Evolutionary conservation across 176 grass and related monocot genomes (phyloP), one percentile per base, ranked within the genome.

Genomic region (Leersia perrieri): DNA sequence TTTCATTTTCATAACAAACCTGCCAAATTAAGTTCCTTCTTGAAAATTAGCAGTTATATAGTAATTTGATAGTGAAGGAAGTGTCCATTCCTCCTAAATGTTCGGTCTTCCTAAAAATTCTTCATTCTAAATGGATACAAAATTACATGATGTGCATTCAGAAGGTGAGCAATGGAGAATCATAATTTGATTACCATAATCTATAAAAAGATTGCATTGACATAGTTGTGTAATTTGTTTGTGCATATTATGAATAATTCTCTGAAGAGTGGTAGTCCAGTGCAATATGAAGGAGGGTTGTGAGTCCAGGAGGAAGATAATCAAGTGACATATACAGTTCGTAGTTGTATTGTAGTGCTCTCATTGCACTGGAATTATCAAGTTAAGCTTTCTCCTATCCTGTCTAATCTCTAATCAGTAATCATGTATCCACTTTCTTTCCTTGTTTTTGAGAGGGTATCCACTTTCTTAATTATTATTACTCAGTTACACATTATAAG

Each of bases 401-500:
- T 0, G 29, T 75, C 47, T 40, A 60, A 68, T 75, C 60, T 68
- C 42, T 57, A 83, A 7, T 9, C 73, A 33, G 32, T 57, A 83
- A 7, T 9, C 73, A 33, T 68, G 22, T 84, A 22, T 84, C 33
- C 7, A 5, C 18, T 45, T 22, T 75, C 20, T 26, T 33, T 0
- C 38, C 41, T 39, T 9, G 6, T 39, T 39, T 39, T 7, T 4
- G 38, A 39, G 38, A 39, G 38, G 38, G 32, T 75, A 23, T 75
- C 40, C 5, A 3, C n/a, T 40, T 39, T 82, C 25, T 40, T 39
- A 39, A 51, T 20, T 20, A 41, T 76, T 60, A 18, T n/a, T 69
- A 75, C n/a, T n/a, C n/a, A n/a, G n/a, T n/a, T n/a, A n/a, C n/a
- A n/a, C n/a, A n/a, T n/a, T n/a, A n/a, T n/a, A n/a, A n/a, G n/a